Evolutionary conservation across 495 filamentous ascomycete genomes (phyloP), one percentile per base, ranked within the genome.

Genomic region (Hyphodiscus hymeniophilus): DNA sequence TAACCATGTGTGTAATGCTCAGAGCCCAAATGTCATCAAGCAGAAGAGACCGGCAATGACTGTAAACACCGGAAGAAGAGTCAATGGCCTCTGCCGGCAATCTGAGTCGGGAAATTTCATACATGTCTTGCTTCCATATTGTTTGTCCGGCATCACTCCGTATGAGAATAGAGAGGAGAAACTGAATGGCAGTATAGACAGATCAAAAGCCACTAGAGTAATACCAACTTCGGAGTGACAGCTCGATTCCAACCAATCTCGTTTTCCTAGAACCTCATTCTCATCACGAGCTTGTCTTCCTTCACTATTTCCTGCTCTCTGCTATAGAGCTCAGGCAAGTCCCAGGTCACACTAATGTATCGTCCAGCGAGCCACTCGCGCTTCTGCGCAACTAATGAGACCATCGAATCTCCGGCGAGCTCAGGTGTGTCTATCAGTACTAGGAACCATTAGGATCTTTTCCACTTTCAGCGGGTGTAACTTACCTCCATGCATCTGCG

Each of bases 281-380:
- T 66, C 36, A 75, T 38, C 52, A 71, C 75, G 16, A 77, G 48
- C 39, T 68, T 66, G 35, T 75, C 67, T 2, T 58, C 61, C 24
- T 66, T 47, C 1, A 75, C 66, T 45, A 75, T 71, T 48, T 73
- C 69, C 1, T 69, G 62, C 50, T 67, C 61, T 55, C 51, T 63
- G 17, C 22, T 55, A 46, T 72, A 46, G 2, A 76, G 54, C 51
- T 74, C 68, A 1, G 61, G 59, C 54, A 77, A 67, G 48, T 75
- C 71, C 72, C 72, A 76, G 3, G 49, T 65, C 35, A 56, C 59
- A 35, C 62, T 67, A 35, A 73, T 39, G 60, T 75, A 79, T 47
- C 75, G 54, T 0, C 75, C 76, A 20, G 57, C 63, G 11, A 81
- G 54, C 75, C 75, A 80, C 10, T 66, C 59, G 33, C 73, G 53